Percentiles rank a stretch among this genome's conserved stretches.
phyloP scores from a whole-genome alignment of 2,329 filamentous ascomycete species.

The Fusarium hostae region DNA sequence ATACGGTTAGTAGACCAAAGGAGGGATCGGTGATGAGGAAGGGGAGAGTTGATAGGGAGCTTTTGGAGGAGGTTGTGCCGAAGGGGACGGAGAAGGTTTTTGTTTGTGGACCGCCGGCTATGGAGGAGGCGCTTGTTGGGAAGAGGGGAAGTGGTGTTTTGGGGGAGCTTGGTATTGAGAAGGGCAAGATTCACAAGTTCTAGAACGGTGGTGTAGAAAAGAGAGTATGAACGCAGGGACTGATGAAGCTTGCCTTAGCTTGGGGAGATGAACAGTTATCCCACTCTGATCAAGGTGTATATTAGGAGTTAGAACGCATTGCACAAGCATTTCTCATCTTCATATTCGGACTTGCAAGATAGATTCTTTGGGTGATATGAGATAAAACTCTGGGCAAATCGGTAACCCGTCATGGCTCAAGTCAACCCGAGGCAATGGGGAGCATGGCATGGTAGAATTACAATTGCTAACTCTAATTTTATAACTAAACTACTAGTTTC shows the following conservation, averaged over 20 bases:
- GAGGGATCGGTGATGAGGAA: conserved; percentile 57
- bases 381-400: neutral
- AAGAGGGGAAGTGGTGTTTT: conserved; percentile 61
- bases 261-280: neutral
- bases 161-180: conserved; percentile 65
- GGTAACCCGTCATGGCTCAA: neutral
- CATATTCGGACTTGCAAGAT: rapidly evolving
- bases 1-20: conserved; percentile 63
- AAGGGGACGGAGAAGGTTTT: conserved; percentile 65
- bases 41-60: conserved; percentile 67
- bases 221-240: too few relatives aligned
- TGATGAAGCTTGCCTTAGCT: rapidly evolving
- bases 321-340: neutral
- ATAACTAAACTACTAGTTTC: conserved; percentile 7
- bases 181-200: conserved; percentile 69
- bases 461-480: neutral
- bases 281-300: neutral
- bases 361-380: rapidly evolving
- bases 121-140: conserved; percentile 69
- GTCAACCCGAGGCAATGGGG: neutral
- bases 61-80: conserved; percentile 62
- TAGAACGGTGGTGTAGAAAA: conserved; percentile 37
- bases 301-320: neutral
- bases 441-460: rapidly evolving
- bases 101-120: conserved; percentile 74